These are phyloP conservation scores for Linnemannia schmuckeri DNA, from an alignment of 192 early-diverging fungal species.

Conservation along the genomic window DNA sequence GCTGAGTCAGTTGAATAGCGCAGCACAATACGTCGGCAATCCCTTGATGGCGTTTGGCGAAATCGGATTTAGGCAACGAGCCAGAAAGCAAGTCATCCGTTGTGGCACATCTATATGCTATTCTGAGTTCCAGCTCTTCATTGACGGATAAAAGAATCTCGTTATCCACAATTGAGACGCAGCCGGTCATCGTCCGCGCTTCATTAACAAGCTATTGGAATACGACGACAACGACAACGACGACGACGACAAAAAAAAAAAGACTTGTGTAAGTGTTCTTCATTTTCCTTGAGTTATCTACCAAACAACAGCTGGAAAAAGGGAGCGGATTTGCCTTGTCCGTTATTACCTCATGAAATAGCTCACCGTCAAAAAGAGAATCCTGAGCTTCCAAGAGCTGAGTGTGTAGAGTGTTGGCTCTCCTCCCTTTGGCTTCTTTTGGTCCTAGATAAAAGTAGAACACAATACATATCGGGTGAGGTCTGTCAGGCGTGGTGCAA, in stretches of 20 bases:
- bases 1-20: conserved; percentile 45
- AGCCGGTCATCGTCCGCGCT: conserved; percentile 40
- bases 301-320: neutral
- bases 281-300: too few species aligned
- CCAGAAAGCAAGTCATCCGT: neutral
- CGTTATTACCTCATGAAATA: conserved; percentile 58
- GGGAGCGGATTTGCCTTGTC: neutral
- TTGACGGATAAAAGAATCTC: conserved; percentile 48
- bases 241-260: neutral
- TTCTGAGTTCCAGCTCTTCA: conserved; percentile 54
- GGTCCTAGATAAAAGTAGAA: neutral
- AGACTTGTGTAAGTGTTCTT: neutral
- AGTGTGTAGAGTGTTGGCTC: conserved; percentile 22
- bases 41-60: conserved; percentile 12
- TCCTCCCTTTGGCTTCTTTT: neutral
- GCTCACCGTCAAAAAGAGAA: conserved; percentile 63
- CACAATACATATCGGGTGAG: neutral
- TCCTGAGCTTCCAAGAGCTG: conserved; percentile 58
- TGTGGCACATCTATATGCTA: conserved; percentile 28
- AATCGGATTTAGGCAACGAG: neutral
- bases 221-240: too few species aligned
- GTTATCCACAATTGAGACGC: conserved; percentile 47
- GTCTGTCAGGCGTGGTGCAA: neutral
- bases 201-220: conserved; percentile 32
- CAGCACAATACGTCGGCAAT: conserved; percentile 33